Base-by-base conservation (phyloP, 768 basidiomycete species). In the Hortiboletus campestris region DNA sequence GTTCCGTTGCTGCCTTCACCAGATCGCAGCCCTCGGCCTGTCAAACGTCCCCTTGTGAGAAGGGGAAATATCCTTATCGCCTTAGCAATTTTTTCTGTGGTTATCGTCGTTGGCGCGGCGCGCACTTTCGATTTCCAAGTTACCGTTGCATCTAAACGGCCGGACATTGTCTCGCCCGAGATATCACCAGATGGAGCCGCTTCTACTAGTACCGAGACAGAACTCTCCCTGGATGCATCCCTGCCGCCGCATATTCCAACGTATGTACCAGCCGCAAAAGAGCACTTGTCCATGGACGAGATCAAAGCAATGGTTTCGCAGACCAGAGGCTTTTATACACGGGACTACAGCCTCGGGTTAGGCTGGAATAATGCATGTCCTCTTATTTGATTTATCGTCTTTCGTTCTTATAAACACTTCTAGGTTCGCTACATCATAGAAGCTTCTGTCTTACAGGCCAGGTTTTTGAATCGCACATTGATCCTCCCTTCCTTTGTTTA, bases 361-460 rank as follows among this genome's bases (percentile, higher is more conserved):
- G 77, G 77, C 3, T 79, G 77, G 75, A 78, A 78, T 49, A 79
- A 78, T 41, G 75, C 68, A 49, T 35, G 72, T 62, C 11, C 13
- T n/a, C 14, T 35, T 22, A 7, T 38, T 39, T 9, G 39, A 20
- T 50, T 16, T 16, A 11, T 39, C 31, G 46, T n/a, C 16, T 20
- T 45, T 40, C 31, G 10, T 28, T 39, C 50, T 63, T n/a, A 61
- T 8, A 1, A 25, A 13, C 2, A 14, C 14, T 56, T 32, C 16
- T 36, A 76, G 77, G 67, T 78, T 61, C 71, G 76, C 36, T 77
- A 79, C 51, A 78, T 78, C 59, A 70, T 79, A 55, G 77, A 78
- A 53, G 73, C 75, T 12, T 63, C 75, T 9, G 58, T 68, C 14
- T 58, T 76, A 6, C 76, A 78, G 56, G 75, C 76, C 17, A 59